Evolutionary conservation across 352 stramenopile genomes (phyloP).

Genomic region (Phytophthora cryptogea): DNA sequence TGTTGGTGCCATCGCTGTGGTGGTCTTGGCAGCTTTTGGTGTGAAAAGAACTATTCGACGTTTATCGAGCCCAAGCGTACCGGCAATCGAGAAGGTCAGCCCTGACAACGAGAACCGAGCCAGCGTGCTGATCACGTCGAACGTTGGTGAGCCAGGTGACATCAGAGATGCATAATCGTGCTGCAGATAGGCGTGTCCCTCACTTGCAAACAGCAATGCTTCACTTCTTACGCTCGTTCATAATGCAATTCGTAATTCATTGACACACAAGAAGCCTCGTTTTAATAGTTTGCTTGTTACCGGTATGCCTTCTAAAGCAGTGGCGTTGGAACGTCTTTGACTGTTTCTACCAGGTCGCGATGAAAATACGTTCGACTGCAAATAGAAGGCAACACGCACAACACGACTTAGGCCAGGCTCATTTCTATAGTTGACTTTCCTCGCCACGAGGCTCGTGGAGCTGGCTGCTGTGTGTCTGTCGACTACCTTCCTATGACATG

Average conservation of each 20-base stretch:
- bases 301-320: not conserved
- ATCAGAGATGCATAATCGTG: constrained; percentile 21
- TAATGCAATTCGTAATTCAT: constrained; percentile 16
- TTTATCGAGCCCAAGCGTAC: not conserved
- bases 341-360: not conserved
- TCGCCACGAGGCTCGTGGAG: not conserved
- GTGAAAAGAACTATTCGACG: constrained; percentile 15
- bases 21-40: constrained; percentile 15
- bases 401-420: too few species aligned
- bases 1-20: constrained; percentile 9
- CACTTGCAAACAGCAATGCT: not conserved
- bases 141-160: constrained; percentile 19
- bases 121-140: constrained; percentile 27
- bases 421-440: not conserved
- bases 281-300: not conserved
- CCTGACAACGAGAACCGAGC: constrained; percentile 12
- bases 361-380: constrained; percentile 12
- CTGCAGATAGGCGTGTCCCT: not conserved
- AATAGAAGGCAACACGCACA: constrained; percentile 6
- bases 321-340: not conserved
- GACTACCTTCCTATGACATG: constrained; percentile 38
- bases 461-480: too few species aligned
- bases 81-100: constrained; percentile 3
- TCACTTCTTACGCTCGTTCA: constrained; percentile 11
- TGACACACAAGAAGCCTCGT: not conserved